Percentiles rank a stretch among this genome's conserved stretches.
Conservation (phyloP, 1,139 yeast species). For the Candida tetrigidarum region DNA sequence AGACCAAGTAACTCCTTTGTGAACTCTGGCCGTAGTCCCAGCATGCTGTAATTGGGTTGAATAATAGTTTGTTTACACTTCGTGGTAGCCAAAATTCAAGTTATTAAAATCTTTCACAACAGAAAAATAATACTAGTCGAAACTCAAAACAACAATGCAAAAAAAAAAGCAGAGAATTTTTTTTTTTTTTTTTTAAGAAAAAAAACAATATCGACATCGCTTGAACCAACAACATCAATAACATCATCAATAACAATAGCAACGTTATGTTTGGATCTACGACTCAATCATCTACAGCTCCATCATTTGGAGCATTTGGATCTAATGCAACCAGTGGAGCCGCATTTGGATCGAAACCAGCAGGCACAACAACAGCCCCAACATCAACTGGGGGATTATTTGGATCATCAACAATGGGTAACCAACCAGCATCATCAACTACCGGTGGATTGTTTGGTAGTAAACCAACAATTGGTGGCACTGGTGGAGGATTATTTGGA, state of each 20-base stretch:
- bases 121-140: not conserved
- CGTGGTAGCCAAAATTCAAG: not conserved
- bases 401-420: constrained; percentile 16
- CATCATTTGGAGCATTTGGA: constrained; percentile 27
- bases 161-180: constrained; percentile 5
- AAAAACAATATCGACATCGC: constrained; percentile 6
- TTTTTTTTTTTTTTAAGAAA: too few relatives aligned
- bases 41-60: not conserved
- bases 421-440: constrained; percentile 10
- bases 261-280: constrained; percentile 22
- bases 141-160: not conserved
- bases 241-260: not conserved
- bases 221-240: constrained; percentile 2
- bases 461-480: not conserved
- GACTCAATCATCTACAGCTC: constrained; percentile 17
- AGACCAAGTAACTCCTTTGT: constrained; percentile 2
- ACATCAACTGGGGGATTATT: constrained; percentile 18
- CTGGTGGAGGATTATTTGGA: constrained; percentile 19
- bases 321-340: constrained; percentile 12
- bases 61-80: not conserved
- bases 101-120: not conserved
- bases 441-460: constrained; percentile 30
- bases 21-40: constrained; percentile 11
- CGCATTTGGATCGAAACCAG: constrained; percentile 26
- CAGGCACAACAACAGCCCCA: constrained; percentile 9